phyloP scores from a whole-genome alignment of 331 rosid genomes.

The Acacia pycnantha region DNA sequence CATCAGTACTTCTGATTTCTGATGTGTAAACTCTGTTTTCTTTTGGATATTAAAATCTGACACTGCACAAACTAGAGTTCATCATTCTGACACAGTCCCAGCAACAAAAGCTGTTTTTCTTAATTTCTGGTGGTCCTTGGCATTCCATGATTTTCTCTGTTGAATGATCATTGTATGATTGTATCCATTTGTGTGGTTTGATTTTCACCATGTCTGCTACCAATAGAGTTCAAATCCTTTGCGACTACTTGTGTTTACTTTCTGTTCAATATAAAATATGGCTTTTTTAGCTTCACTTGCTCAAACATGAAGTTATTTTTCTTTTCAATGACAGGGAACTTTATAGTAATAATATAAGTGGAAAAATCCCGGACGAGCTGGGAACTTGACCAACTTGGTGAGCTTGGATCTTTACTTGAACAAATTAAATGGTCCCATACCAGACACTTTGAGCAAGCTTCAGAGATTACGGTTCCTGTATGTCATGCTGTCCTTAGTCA shows the following conservation, averaged over 20 bases:
- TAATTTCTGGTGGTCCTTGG: not conserved
- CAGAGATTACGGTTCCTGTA: slow-evolving; percentile 87
- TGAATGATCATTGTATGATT: not conserved
- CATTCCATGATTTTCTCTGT: not conserved
- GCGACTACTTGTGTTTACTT: not conserved
- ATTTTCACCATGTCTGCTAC: not conserved
- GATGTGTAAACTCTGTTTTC: slow-evolving; percentile 5
- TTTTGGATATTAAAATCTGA: not conserved
- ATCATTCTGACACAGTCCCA: not conserved
- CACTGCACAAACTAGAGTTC: not conserved
- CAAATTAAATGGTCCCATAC: slow-evolving; percentile 60
- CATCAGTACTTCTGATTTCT: not conserved
- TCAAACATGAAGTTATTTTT: not conserved
- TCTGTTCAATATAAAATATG: not conserved
- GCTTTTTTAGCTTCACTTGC: not conserved
- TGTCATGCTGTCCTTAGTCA: slow-evolving; percentile 47
- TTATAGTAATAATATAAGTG: slow-evolving; percentile 78
- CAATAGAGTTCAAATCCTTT: not conserved
- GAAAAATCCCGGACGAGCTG: slow-evolving; percentile 78
- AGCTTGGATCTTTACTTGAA: slow-evolving; percentile 99
- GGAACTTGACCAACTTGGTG: slow-evolving; percentile 79
- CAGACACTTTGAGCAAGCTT: slow-evolving; percentile 66
- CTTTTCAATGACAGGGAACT: slow-evolving; percentile 73
- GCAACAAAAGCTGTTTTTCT: not conserved
- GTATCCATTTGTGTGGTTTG: not conserved